Percentiles rank a stretch among this genome's conserved stretches.
These are phyloP conservation scores for Beauveria australis DNA, from an alignment of 2,329 filamentous ascomycete genomes.

Conservation along the genomic window DNA sequence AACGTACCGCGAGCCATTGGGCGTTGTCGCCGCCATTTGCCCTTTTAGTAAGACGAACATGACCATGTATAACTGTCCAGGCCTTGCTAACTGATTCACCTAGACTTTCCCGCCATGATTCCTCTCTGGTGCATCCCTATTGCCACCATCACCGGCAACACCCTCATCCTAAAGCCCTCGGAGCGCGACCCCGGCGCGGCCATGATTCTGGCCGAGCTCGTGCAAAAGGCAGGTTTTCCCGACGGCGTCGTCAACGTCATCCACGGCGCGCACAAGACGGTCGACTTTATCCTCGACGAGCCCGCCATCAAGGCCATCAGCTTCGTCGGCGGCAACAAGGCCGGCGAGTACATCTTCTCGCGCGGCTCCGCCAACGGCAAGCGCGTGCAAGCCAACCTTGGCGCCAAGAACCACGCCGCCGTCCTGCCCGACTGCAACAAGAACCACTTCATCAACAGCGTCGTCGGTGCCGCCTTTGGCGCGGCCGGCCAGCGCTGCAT, in stretches of 20 bases:
- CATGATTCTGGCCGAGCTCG: slow-evolving; percentile 78
- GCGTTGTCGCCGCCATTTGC: slow-evolving; percentile 76
- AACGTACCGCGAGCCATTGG: slow-evolving; percentile 72
- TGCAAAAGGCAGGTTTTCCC: slow-evolving; percentile 72
- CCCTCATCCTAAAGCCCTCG: slow-evolving; percentile 75
- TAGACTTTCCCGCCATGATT: slow-evolving; percentile 88
- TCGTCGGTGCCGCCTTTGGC: slow-evolving; percentile 76
- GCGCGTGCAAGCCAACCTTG: slow-evolving; percentile 80
- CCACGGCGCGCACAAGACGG: slow-evolving; percentile 71
- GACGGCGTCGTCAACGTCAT: slow-evolving; percentile 76
- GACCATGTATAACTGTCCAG: background rate
- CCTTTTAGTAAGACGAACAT: slow-evolving; percentile 62
- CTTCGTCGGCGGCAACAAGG: slow-evolving; percentile 83
- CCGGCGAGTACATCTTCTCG: slow-evolving; percentile 77
- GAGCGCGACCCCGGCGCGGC: slow-evolving; percentile 77
- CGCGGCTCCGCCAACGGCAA: slow-evolving; percentile 78
- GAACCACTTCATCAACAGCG: slow-evolving; percentile 80
- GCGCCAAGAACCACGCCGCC: slow-evolving; percentile 82
- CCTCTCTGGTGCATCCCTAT: slow-evolving; percentile 86
- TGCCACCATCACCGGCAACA: slow-evolving; percentile 77
- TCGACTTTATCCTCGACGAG: slow-evolving; percentile 81
- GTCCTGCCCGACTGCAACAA: slow-evolving; percentile 83
- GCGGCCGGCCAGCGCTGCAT: slow-evolving; percentile 82
- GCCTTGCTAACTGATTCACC: slow-evolving; percentile 9
- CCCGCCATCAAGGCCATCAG: slow-evolving; percentile 78